Evolutionary conservation across 768 basidiomycete genomes (phyloP), one percentile per base, ranked within the genome.

Genomic region (Tulasnella sp.): DNA sequence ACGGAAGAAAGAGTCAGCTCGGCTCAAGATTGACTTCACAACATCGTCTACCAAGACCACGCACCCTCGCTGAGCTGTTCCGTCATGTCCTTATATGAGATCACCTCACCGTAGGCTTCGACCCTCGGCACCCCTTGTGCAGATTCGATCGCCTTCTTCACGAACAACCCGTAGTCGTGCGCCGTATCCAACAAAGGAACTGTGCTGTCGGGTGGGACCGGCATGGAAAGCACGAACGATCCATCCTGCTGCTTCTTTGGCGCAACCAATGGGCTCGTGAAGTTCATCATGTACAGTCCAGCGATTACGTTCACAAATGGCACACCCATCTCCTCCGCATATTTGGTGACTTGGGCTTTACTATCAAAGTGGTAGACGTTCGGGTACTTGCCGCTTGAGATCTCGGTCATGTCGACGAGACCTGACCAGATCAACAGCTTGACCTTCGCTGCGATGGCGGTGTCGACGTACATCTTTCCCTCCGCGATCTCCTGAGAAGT

Each of bases 381-480:
- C 12, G 44, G 34, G 57, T 46, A 29, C 49, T 59, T 59, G 19
- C 64, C 64, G n/a, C 30, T 21, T 4, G 48, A 55, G n/a, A 48
- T 8, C 9, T 45, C 25, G 15, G 21, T 2, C 34, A 52, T 9
- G 22, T 29, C 34, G 3, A 56, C 55, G 8, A 65, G 54, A 0
- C 52, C 49, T 8, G 59, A 61, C 52, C 56, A 67, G 48, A 65
- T 56, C 31, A 65, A 54, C 19, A 61, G 63, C 53, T 65, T 27
- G 41, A 62, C 60, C 0, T 57, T 59, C 22, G 31, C 54, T 1
- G 56, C 60, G 42, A 63, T 55, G 2, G 59, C 65, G 12, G 65
- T 61, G 22, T 65, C 65, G 34, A 64, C 46, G 51, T 63, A 49
- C 24, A 53, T 43, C 56, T 64, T 65, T 12, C 63, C 65, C 17